phyloP scores from a whole-genome alignment of 1,284 basidiomycete genomes.

The Trametes sp. region DNA sequence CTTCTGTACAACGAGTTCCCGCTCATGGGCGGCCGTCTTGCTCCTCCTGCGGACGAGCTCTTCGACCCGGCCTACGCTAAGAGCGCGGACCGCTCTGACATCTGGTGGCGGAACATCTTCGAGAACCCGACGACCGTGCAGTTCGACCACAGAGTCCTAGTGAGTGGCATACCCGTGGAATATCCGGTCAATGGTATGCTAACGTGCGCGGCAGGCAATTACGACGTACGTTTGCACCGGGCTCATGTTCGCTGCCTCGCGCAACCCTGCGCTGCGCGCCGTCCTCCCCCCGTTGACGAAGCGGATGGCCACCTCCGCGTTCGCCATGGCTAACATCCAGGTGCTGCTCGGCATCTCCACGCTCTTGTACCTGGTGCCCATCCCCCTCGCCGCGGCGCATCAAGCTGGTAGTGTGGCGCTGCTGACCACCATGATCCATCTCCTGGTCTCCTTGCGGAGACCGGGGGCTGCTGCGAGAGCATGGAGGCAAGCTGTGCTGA shows the following conservation, averaged over 20 bases:
- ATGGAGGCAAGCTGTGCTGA: conserved; percentile 56
- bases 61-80: conserved; percentile 81
- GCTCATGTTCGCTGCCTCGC: conserved; percentile 67
- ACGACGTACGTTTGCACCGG: conserved; percentile 82
- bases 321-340: conserved; percentile 88
- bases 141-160: conserved; percentile 93
- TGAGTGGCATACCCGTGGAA: conserved; percentile 48
- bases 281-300: conserved; percentile 74
- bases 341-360: conserved; percentile 92
- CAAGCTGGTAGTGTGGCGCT: conserved; percentile 94
- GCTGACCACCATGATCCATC: conserved; percentile 84
- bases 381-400: conserved; percentile 91
- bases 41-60: conserved; percentile 87
- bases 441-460: conserved; percentile 76
- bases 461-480: conserved; percentile 74
- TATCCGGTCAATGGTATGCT: conserved; percentile 13
- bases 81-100: conserved; percentile 70
- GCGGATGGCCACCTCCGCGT: conserved; percentile 70
- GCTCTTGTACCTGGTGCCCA: conserved; percentile 92
- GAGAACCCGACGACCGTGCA: conserved; percentile 99
- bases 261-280: conserved; percentile 59
- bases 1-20: conserved; percentile 98
- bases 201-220: conserved; percentile 63
- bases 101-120: conserved; percentile 93
- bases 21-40: conserved; percentile 89